Evolutionary conservation across 148 eudicot genomes (phyloP), one percentile per base, ranked within the genome.

Genomic region (Chenopodium suecicum): DNA sequence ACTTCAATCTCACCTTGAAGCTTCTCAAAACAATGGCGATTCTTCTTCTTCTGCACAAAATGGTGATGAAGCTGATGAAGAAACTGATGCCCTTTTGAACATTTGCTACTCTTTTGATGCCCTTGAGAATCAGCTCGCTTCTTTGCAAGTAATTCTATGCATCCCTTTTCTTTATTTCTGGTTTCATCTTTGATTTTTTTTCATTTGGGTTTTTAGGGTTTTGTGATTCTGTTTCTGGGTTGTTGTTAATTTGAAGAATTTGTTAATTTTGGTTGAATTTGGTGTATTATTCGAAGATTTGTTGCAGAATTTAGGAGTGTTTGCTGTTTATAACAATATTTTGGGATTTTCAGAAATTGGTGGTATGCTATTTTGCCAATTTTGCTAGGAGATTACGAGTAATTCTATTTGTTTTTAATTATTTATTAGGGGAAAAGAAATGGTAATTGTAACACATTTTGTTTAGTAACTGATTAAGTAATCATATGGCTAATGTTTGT

Each of bases 41-140:
- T 6, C 50, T 3, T 56, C 70, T n/a, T 46, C 44, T 22, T 79
- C 84, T 76, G 66, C 83, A 19, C 48, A 47, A 62, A 52, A 70
- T 46, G 46, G 64, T 44, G 77, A 23, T n/a, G 88, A 82, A 23
- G 83, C 80, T 48, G 91, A 81, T 25, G 83, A 84, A 58, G 92
- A 80, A 13, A 78, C 78, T 13, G 94, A 94, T 75, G 87, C 86
- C 62, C 97, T 95, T 83, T 78, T 92, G 78, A 83, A 79, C 87
- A 92, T 95, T 86, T 90, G 90, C 70, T 92, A 95, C 76, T 92
- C 97, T 32, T 91, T 95, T 22, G 91, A 92, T 77, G 89, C 94
- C 60, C 93, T 95, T 47, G 94, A 95, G 79, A 88, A 89, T 37
- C 98, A 92, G 76, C 92, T 95, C 32, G 78, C 91, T 78, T 89